Evolutionary conservation across 1,284 basidiomycete species (phyloP).

Genomic region (Cryptococcus sp.): DNA sequence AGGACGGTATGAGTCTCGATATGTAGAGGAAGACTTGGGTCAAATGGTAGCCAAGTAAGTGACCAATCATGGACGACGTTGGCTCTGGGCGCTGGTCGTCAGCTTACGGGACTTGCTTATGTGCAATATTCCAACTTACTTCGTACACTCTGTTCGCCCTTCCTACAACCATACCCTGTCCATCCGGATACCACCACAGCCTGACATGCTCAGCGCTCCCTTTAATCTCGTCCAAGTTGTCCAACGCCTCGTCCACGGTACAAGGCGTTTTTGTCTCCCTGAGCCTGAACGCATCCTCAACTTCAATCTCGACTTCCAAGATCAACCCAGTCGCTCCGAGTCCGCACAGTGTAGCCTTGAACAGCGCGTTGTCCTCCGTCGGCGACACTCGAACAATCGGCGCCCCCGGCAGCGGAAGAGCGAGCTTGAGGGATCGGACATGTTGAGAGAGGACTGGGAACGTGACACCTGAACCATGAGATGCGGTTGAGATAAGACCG

Average conservation of each 20-base stretch:
- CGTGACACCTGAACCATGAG: slow-evolving; percentile 81
- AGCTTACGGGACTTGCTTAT: not conserved
- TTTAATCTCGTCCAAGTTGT: slow-evolving; percentile 55
- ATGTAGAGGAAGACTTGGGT: slow-evolving; percentile 75
- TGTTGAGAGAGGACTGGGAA: slow-evolving; percentile 81
- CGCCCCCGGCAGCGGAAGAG: slow-evolving; percentile 48
- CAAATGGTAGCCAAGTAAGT: slow-evolving; percentile 72
- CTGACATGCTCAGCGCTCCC: slow-evolving; percentile 75
- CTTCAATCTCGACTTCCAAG: slow-evolving; percentile 68
- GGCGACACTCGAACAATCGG: slow-evolving; percentile 29
- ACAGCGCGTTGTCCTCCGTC: slow-evolving; percentile 65
- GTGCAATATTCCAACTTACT: slow-evolving; percentile 52
- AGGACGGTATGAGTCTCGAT: slow-evolving; percentile 37
- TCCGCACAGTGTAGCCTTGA: slow-evolving; percentile 87
- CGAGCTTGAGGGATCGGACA: slow-evolving; percentile 68
- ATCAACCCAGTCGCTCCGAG: slow-evolving; percentile 92
- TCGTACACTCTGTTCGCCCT: slow-evolving; percentile 70
- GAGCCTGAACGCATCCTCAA: slow-evolving; percentile 78
- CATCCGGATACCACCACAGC: slow-evolving; percentile 93
- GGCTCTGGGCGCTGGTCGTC: slow-evolving; percentile 53
- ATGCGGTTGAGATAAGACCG: slow-evolving; percentile 91
- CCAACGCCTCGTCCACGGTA: slow-evolving; percentile 56
- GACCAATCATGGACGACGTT: slow-evolving; percentile 50
- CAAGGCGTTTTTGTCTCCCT: slow-evolving; percentile 66
- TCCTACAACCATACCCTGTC: slow-evolving; percentile 67